Base-by-base conservation (phyloP, 2,329 filamentous ascomycete genomes). In the Penicillium fuscoglaucum region DNA sequence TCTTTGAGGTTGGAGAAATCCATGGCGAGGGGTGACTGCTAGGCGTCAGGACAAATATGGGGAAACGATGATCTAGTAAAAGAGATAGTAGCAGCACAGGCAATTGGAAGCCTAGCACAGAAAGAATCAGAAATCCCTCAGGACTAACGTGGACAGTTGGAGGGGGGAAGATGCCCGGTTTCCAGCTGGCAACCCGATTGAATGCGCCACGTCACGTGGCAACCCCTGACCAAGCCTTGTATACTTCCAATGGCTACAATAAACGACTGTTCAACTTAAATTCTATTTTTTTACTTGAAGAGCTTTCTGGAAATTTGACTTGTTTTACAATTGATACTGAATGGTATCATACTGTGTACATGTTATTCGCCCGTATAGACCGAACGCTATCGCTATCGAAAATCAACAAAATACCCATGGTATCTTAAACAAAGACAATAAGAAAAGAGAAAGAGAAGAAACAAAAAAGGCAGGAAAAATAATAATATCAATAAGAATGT, bases 1-100 rank as follows among this genome's bases (percentile, higher is more conserved):
- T 91, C 90, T 77, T 90, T 93, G 55, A 97, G 78, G 72, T 83
- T 90, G 78, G 88, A 89, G 75, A 96, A 84, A 83, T 97, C 91
- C 92, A 96, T 96, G 69, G 74, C 80, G 68, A 62, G 40, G 55
- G 60, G 51, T 53, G 50, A 46, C 63, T 57, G 46, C 49, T 60
- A 58, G 61, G 54, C 55, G 52, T 53, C 39, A 53, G 40, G 13
- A 52, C 47, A 60, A 48, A 43, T 44, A 60, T 39, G 24, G 33
- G 31, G 26, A 40, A 50, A 31, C 28, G 35, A 35, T 40, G 21
- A 50, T 49, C 55, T 21, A 57, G 52, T 37, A 15, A 43, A 15
- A 15, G 15, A 31, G 26, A 45, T 50, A 35, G 40, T 47, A 51
- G 17, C 26, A 37, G 40, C 47, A 55, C 58, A 45, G 51, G 53